phyloP scores from a whole-genome alignment of 768 basidiomycete species.

The Naganishia antarctica region DNA sequence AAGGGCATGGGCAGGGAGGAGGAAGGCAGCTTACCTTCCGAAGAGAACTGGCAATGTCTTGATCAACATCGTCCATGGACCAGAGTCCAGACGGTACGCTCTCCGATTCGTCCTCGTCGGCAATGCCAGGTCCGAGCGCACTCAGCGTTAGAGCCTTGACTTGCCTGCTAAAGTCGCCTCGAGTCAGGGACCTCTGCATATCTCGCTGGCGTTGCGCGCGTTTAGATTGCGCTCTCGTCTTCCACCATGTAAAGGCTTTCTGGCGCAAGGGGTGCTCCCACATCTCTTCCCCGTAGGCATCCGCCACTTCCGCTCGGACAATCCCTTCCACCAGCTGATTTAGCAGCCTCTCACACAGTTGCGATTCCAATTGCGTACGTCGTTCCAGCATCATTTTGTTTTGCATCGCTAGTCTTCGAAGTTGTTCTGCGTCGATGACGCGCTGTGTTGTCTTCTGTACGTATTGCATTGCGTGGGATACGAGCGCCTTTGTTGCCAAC shows the following conservation, averaged over 20 bases:
- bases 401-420: background rate
- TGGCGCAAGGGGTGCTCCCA: conserved; percentile 13
- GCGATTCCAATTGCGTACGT: background rate
- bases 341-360: background rate
- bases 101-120: background rate
- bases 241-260: conserved; percentile 7
- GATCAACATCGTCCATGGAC: background rate
- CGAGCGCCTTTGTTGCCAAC: background rate
- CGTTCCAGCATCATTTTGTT: background rate
- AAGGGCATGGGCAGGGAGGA: no score
- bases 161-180: background rate
- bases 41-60: background rate
- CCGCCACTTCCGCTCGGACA: conserved; percentile 9
- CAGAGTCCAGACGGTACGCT: background rate
- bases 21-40: conserved; percentile 15
- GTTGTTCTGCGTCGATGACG: background rate
- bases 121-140: background rate
- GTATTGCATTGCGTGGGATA: background rate
- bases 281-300: conserved; percentile 15
- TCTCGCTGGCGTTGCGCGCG: background rate
- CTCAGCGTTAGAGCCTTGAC: background rate
- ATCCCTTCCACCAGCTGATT: background rate
- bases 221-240: background rate
- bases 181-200: background rate
- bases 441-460: background rate